Evolutionary conservation across 106 monocot genomes (phyloP), one percentile per base, ranked within the genome.

Genomic region (Acanthochlamys bracteata): DNA sequence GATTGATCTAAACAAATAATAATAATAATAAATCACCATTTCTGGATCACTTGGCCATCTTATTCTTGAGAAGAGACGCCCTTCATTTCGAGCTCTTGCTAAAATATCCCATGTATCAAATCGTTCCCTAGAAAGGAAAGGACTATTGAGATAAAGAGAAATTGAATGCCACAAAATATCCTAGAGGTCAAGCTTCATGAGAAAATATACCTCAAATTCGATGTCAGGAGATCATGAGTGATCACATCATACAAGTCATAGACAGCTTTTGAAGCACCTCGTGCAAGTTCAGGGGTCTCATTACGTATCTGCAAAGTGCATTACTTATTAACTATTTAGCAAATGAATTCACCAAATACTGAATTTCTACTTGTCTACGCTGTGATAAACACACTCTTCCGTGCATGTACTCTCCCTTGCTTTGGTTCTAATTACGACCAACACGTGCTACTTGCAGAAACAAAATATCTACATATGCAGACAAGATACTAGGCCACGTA

Each of bases 61-160:
- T 70, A 98, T 92, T 54, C 63, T 83, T 53, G 80, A 81, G 65
- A 98, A 98, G 15, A 98, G 83, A 9, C 92, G 83, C 12, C 92
- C 85, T 63, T 85, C 88, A 60, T 85, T 78, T 75, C 85, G 80
- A 55, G 98, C 91, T 64, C 76, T 83, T 27, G 81, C 80, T 64
- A 98, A 71, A 72, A 92, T 82, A 59, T 91, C 77, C 90, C 90
- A 92, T 19, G 85, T 83, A 83, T 85, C 98, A 71, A 92, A 85
- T 73, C 88, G 80, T 57, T 98, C 98, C 64, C 98, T 98, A 60
- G 12, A 43, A 40, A 68, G n/a, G 11, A 11, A 47, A 57, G 7
- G 13, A 43, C 13, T 8, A 43, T 8, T 13, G 13, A 43, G 43
- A 8, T 43, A 43, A 7, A 43, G 13, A 43, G 13, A 43, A 8